Evolutionary conservation across 1,284 basidiomycete species (phyloP).

Genomic region (Cryptococcus amylolentus): DNA sequence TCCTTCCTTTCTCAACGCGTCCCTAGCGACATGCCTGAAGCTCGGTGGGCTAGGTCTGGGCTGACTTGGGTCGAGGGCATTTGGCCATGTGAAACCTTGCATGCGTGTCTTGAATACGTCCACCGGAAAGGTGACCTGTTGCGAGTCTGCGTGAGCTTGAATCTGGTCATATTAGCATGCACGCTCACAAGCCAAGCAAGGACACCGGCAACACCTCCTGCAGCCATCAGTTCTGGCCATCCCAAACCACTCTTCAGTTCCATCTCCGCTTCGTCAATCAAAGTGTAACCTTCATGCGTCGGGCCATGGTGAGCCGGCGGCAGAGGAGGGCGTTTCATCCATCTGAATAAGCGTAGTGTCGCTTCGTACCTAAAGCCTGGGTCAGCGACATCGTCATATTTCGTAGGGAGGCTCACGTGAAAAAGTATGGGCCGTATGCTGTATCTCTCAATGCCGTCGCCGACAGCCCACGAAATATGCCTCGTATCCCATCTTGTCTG

Average conservation of each 20-base stretch:
- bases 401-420: conserved; percentile 54
- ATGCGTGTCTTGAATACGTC: conserved; percentile 84
- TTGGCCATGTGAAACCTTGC: conserved; percentile 53
- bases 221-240: conserved; percentile 63
- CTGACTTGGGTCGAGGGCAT: not conserved
- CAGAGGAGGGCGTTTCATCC: conserved; percentile 20
- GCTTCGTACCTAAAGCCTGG: conserved; percentile 61
- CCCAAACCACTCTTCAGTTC: conserved; percentile 52
- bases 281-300: conserved; percentile 37
- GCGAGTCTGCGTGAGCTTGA: not conserved
- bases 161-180: not conserved
- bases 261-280: conserved; percentile 55
- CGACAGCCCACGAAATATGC: conserved; percentile 71
- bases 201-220: conserved; percentile 72
- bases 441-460: conserved; percentile 70
- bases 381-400: not conserved
- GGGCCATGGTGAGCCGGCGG: conserved; percentile 9
- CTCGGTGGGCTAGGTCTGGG: not conserved
- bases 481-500: conserved; percentile 58
- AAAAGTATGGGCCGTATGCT: conserved; percentile 80
- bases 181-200: conserved; percentile 47
- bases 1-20: conserved; percentile 66
- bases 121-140: conserved; percentile 67
- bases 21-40: conserved; percentile 26
- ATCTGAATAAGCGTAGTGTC: conserved; percentile 60